These are phyloP conservation scores for Pichia sp. DNA, from an alignment of 1,139 yeast species.

Conservation along the genomic window DNA sequence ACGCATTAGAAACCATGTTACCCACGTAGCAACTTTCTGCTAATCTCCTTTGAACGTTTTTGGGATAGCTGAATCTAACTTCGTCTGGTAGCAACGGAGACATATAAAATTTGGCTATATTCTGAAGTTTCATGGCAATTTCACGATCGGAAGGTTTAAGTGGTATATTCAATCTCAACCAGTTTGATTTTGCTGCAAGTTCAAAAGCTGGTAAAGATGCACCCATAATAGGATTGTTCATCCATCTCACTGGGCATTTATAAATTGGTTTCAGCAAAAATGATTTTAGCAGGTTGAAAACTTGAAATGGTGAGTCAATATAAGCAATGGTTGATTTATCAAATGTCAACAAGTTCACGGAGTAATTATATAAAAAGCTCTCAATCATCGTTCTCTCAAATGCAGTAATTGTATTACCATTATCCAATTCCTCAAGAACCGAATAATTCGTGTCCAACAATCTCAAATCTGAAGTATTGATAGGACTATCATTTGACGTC, in stretches of 20 bases:
- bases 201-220: slow-evolving; percentile 24
- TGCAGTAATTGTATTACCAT: slow-evolving; percentile 4
- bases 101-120: slow-evolving; percentile 16
- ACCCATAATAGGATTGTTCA: slow-evolving; percentile 28
- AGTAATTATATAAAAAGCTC: slow-evolving; percentile 23
- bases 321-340: slow-evolving; percentile 15
- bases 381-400: slow-evolving; percentile 24
- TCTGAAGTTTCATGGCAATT: slow-evolving; percentile 12
- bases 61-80: slow-evolving; percentile 3
- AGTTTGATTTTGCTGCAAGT: slow-evolving; percentile 23
- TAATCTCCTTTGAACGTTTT: slow-evolving; percentile 1
- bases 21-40: slow-evolving; percentile 8
- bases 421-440: neutral
- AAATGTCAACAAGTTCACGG: slow-evolving; percentile 21
- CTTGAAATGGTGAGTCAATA: slow-evolving; percentile 25
- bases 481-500: slow-evolving; percentile 3
- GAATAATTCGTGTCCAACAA: neutral
- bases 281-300: slow-evolving; percentile 18
- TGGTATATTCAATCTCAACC: slow-evolving; percentile 14
- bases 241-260: slow-evolving; percentile 25
- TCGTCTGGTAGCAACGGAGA: slow-evolving; percentile 19
- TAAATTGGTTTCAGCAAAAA: slow-evolving; percentile 18
- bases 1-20: slow-evolving; percentile 12
- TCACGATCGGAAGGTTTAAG: slow-evolving; percentile 6
- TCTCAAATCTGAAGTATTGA: neutral